These are phyloP conservation scores for Pseudocercospora vitis DNA, from an alignment of 2,329 filamentous ascomycete species.

Conservation along the genomic window DNA sequence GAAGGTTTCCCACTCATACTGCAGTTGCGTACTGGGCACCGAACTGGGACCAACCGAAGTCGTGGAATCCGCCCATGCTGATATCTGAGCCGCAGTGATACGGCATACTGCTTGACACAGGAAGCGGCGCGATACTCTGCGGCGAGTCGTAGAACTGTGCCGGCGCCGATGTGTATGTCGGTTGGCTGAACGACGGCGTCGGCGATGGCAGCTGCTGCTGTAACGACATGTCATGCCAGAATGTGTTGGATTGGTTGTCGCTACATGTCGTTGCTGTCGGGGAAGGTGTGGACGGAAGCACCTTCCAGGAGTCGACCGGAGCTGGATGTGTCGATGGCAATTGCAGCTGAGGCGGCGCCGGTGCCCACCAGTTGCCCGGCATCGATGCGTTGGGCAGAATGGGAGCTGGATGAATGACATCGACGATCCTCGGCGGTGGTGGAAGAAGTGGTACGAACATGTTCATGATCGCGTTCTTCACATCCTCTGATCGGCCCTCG, in stretches of 20 bases:
- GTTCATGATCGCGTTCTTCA: conserved; percentile 80
- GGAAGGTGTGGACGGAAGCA: conserved; percentile 84
- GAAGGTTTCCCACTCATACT: conserved; percentile 70
- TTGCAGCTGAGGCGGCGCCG: conserved; percentile 53
- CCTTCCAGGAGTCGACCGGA: conserved; percentile 83
- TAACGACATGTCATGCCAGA: conserved; percentile 79
- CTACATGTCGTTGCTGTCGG: conserved; percentile 66
- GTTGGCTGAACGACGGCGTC: conserved; percentile 75
- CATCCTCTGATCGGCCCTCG: conserved; percentile 86
- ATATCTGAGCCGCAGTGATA: conserved; percentile 75
- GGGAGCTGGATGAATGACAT: conserved; percentile 82
- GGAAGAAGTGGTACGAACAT: conserved; percentile 84
- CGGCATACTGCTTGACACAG: conserved; percentile 82
- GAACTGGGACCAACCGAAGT: conserved; percentile 83
- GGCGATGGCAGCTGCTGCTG: conserved; percentile 72
- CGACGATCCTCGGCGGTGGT: conserved; percentile 83
- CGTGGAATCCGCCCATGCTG: conserved; percentile 63
- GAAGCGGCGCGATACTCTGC: conserved; percentile 70
- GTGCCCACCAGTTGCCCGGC: conserved; percentile 74
- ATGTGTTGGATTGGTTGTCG: conserved; percentile 67
- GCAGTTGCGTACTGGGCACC: conserved; percentile 65
- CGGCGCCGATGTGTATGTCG: conserved; percentile 60
- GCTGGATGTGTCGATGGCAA: conserved; percentile 65
- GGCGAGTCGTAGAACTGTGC: conserved; percentile 75
- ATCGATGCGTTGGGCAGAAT: conserved; percentile 74